phyloP scores from a whole-genome alignment of 2,329 filamentous ascomycete species.

The Fusarium sororula region DNA sequence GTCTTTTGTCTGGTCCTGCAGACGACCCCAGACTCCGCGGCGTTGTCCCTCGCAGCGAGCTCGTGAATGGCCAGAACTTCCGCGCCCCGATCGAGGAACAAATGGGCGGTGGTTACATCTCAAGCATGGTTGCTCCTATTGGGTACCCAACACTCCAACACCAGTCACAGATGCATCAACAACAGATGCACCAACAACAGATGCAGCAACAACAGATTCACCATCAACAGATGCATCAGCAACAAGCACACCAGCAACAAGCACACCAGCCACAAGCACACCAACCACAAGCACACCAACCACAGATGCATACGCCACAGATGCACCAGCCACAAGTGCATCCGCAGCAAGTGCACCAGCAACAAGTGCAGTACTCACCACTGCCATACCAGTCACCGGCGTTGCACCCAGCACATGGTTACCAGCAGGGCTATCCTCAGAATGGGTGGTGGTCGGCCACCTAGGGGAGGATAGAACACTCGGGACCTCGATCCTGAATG shows the following conservation, averaged over 20 bases:
- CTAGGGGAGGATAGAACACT: background rate
- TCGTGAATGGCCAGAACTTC: slow-evolving; percentile 72
- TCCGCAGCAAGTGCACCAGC: background rate
- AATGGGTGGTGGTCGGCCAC: background rate
- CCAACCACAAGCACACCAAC: background rate
- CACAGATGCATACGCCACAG: background rate
- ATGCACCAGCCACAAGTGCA: background rate
- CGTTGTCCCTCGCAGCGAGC: slow-evolving; percentile 64
- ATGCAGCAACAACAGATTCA: background rate
- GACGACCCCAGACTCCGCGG: slow-evolving; percentile 52
- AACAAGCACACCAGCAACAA: background rate
- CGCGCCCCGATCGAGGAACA: slow-evolving; percentile 65
- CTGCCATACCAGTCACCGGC: background rate
- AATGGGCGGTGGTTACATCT: background rate
- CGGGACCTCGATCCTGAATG: background rate
- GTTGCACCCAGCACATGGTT: background rate
- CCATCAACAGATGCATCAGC: background rate
- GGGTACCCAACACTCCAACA: background rate
- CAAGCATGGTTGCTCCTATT: background rate
- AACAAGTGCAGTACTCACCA: background rate
- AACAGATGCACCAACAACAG: background rate
- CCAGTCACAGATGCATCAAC: background rate
- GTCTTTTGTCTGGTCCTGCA: slow-evolving; percentile 66
- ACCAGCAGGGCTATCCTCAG: background rate
- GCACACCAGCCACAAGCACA: background rate